Evolutionary conservation across 228 moss, liverwort and hornwort species (phyloP).

Genomic region (Sphagnum magellanicum): DNA sequence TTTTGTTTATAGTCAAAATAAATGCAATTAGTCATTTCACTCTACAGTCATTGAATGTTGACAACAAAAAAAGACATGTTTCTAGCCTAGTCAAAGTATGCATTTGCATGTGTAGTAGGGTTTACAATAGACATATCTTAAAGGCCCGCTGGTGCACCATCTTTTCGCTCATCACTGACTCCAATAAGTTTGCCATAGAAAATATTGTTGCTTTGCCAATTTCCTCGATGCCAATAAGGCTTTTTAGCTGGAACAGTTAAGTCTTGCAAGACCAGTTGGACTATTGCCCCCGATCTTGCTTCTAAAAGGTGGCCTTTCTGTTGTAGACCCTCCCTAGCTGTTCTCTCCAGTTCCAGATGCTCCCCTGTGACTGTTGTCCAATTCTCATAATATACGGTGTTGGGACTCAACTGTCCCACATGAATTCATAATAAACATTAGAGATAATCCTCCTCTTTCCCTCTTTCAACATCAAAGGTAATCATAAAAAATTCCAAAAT

Average conservation of each 20-base stretch:
- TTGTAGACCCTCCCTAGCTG: conserved; percentile 16
- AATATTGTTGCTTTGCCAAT: not conserved
- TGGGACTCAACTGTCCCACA: conserved; percentile 44
- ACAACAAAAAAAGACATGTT: too few relatives aligned
- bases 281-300: conserved; percentile 30
- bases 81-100: too few relatives aligned
- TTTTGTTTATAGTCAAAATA: too few relatives aligned
- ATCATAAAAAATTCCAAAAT: not conserved
- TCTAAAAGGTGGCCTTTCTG: conserved; percentile 45
- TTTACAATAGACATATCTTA: not conserved
- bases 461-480: not conserved
- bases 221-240: not conserved
- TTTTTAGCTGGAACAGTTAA: conserved; percentile 10
- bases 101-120: not conserved
- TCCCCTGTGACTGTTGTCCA: conserved; percentile 47
- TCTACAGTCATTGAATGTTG: too few relatives aligned
- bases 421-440: not conserved
- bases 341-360: conserved; percentile 19
- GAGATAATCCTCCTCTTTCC: not conserved
- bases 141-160: conserved; percentile 73
- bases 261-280: conserved; percentile 69
- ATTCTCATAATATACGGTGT: conserved; percentile 60
- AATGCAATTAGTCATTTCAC: too few relatives aligned
- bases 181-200: conserved; percentile 48
- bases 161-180: conserved; percentile 78